Evolutionary conservation across 176 grass and related monocot genomes (phyloP), one percentile per base, ranked within the genome.

Genomic region (Cocos nucifera): DNA sequence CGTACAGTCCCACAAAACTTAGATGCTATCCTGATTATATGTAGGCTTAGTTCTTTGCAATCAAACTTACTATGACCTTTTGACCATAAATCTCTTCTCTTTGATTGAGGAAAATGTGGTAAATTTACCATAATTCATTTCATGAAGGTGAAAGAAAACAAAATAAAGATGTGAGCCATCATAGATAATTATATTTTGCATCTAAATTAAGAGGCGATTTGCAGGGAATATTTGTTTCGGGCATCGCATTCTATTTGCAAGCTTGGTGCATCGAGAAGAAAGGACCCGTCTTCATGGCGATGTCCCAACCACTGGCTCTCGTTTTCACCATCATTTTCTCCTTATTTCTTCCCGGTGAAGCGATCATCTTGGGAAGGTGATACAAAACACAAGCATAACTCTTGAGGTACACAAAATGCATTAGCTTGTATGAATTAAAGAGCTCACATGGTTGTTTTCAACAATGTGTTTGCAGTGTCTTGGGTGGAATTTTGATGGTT

Each of bases 181-280:
- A 12, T 44, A 14, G 9, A 44, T 12, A 3, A 2, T 14, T 12
- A 44, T 44, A 44, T 14, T 12, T 12, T 44, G 35, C 35, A 44
- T 44, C 10, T 44, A 44, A 44, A 44, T 12, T 44, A 1, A 9
- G 10, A 44, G 20, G 17, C 44, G 20, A 58, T 57, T 71, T 64
- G 24, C 59, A 80, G 81, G 85, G 80, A 6, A 50, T 80, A 1
- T n/a, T 71, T 57, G 75, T 79, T 74, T 49, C 59, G 2, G 81
- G 68, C 24, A 58, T 75, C 49, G n/a, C 62, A 17, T 84, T 75
- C 77, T 89, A 89, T 60, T 74, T 89, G 19, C 85, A 84, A 71
- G 81, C 75, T 0, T 84, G 81, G 81, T 75, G 70, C 60, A 67
- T 74, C 6, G 75, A 75, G 68, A 73, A 63, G 59, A 79, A 75